Conservation (phyloP, 2,329 filamentous ascomycete genomes). For the Hysterium pulicare region DNA sequence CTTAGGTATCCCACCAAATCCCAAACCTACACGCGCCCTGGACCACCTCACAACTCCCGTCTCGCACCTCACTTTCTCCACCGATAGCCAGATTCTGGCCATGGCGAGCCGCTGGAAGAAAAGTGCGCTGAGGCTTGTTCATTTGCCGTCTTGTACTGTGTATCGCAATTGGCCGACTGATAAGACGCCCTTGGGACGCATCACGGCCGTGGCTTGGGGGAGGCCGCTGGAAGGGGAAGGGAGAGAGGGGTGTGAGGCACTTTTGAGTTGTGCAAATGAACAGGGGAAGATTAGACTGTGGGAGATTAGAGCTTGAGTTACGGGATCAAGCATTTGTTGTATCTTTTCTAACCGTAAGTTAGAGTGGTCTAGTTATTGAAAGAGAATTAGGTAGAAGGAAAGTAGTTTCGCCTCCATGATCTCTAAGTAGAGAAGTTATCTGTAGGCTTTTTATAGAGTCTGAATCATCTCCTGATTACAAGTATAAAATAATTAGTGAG, state of each 20-base stretch:
- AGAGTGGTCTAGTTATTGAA: too few species aligned
- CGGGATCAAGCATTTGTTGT: too few species aligned
- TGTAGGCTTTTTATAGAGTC: too few species aligned
- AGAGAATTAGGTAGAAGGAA: too few species aligned
- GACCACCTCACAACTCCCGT: conserved; percentile 87
- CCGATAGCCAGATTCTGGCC: conserved; percentile 83
- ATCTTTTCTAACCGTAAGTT: too few species aligned
- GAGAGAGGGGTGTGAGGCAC: conserved; percentile 56
- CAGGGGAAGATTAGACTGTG: conserved; percentile 83
- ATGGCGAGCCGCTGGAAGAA: conserved; percentile 86
- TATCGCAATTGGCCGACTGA: conserved; percentile 97
- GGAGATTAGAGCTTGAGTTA: conserved; percentile 55
- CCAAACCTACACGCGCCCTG: conserved; percentile 68
- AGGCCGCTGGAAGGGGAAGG: conserved; percentile 48
- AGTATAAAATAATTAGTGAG: too few species aligned
- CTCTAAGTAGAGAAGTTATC: too few species aligned
- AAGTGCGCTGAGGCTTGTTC: conserved; percentile 81
- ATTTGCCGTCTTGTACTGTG: conserved; percentile 87
- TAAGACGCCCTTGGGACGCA: conserved; percentile 80
- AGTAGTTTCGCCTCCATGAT: too few species aligned
- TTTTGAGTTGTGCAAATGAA: conserved; percentile 86
- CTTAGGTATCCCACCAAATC: conserved; percentile 59
- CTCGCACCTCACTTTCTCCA: conserved; percentile 74
- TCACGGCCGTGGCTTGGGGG: conserved; percentile 58
- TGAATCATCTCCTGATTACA: too few species aligned